Evolutionary conservation across 225 moss, liverwort and hornwort species (phyloP), one percentile per base, ranked within the genome.

Genomic region (Rhytidiadelphus loreus): DNA sequence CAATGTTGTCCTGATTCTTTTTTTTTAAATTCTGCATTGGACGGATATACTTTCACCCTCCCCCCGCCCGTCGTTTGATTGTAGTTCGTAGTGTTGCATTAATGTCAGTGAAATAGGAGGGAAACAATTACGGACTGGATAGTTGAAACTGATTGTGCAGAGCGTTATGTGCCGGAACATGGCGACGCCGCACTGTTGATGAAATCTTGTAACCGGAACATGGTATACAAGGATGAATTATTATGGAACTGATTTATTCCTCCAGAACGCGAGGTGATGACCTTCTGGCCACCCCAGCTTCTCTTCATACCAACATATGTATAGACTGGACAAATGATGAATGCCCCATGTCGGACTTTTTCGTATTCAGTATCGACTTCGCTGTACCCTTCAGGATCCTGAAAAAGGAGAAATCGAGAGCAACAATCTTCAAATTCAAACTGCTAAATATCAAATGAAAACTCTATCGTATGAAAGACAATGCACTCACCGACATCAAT

Each of bases 101-200:
- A 17, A 30, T 61, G 24, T 43, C 33, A 35, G 77, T 77, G 37
- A 76, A 10, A 14, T 87, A 48, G 59, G 26, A 61, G 30, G 37
- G 19, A 53, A 29, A 13, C 39, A 8, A 48, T 43, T 37, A 63
- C 26, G 71, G 62, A 71, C 39, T 46, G 77, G 88, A 48, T 50
- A 90, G 88, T 88, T 35, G 18, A 69, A 79, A 86, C 56, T 56
- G 79, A 60, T 87, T 85, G 87, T 89, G 87, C 87, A 89, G 89
- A 91, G 91, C 89, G 81, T 87, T 55, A 85, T 84, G 85, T 87
- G 91, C 91, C 85, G 44, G 16, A 66, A n/a, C 39, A 19, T 50
- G 89, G 91, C 81, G 69, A 84, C 74, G 89, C 91, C 89, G 91
- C 91, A 87, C 71, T 62, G 76, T 85, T 84, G 30, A 58, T 48